Evolutionary conservation across 129 eudicot genomes (phyloP).

Genomic region (Lactuca sativa): DNA sequence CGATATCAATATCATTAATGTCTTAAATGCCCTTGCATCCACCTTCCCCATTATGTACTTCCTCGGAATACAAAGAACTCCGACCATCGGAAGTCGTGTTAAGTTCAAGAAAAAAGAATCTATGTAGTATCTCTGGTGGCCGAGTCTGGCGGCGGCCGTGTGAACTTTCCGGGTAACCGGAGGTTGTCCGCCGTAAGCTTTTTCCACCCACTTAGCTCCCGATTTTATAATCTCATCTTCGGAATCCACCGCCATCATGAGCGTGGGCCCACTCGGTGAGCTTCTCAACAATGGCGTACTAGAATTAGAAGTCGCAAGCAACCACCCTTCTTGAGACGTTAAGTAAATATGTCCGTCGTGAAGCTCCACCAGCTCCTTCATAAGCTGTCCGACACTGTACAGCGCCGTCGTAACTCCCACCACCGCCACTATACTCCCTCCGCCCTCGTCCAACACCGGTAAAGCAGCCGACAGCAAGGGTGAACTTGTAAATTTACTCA

Average conservation of each 20-base stretch:
- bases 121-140: conserved; percentile 61
- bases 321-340: conserved; percentile 93
- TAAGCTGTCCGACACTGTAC: conserved; percentile 86
- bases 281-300: conserved; percentile 66
- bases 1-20: conserved; percentile 71
- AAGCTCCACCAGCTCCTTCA: conserved; percentile 82
- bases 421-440: conserved; percentile 79
- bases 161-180: conserved; percentile 63
- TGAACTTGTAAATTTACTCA: conserved; percentile 74
- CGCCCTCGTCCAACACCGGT: conserved; percentile 74
- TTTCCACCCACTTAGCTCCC: conserved; percentile 74
- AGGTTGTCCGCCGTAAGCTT: conserved; percentile 44
- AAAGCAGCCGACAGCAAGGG: conserved; percentile 91
- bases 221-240: conserved; percentile 61
- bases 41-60: conserved; percentile 94
- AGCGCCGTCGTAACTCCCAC: conserved; percentile 91
- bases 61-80: conserved; percentile 90
- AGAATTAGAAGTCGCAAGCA: conserved; percentile 80
- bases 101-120: conserved; percentile 87
- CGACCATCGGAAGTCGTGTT: conserved; percentile 97
- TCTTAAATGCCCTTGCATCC: conserved; percentile 79
- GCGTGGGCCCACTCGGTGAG: conserved; percentile 58
- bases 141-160: conserved; percentile 69
- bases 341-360: conserved; percentile 88
- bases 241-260: conserved; percentile 84